Evolutionary conservation across 345 rosid species (phyloP), one percentile per base, ranked within the genome.

Genomic region (Linum trigynum): DNA sequence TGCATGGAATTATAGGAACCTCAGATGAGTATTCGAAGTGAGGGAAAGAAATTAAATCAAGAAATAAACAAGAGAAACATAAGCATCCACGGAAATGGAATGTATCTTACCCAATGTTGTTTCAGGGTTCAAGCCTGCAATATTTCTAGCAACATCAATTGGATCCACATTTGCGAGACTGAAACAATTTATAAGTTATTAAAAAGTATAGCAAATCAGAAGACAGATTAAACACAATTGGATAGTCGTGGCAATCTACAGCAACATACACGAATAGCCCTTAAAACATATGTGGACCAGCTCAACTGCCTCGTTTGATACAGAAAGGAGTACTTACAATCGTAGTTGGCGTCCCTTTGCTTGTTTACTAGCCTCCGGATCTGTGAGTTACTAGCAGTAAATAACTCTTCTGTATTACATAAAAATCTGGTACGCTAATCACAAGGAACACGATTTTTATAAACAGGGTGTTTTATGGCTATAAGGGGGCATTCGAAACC

Each of bases 141-240:
- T 79, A 67, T 76, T 90, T 81, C 80, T 88, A 66, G 96, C 96
- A 57, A 88, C 97, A 72, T 94, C 99, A 68, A 88, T 82, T 65
- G 99, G 99, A 76, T 90, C 97, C 67, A 94, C 96, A 68, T 94
- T 94, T 76, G 99, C 99, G 67, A 94, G 96, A 78, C 96, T 94
- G 94, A 55, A 35, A 42, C 56, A 17, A 57, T 57, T 17, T 4
- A 23, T 16, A 16, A 57, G 16, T n/a, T 17, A 57, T 57, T 57
- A 57, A 38, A 3, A 4, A 23, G 12, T 8, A 16, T 37, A 5
- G 1, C 53, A 64, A 32, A 23, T 23, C 16, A 43, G 73, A 67
- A 66, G 63, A 66, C 57, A 39, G 41, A 65, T 75, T 58, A 77
- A 23, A 17, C 9, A 23, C 5, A 14, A 71, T 35, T 42, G 45